Base-by-base conservation (phyloP, 352 stramenopile species). In the Phytophthora rubi region DNA sequence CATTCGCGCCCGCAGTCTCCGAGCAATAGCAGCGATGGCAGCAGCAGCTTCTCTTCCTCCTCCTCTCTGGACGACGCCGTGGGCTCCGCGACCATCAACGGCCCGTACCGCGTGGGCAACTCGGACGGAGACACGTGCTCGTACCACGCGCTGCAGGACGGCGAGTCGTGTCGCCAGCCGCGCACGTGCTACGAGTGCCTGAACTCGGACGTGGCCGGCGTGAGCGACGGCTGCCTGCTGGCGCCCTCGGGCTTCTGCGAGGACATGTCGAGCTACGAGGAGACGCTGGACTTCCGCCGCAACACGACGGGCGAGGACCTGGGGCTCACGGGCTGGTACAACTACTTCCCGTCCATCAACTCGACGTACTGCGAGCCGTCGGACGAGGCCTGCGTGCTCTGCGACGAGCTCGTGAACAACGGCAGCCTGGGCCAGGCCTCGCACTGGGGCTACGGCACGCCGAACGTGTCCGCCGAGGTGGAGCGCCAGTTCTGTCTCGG, bases 161-260 rank as follows among this genome's bases (percentile, higher is more conserved):
- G 62, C n/a, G 59, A 67, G 44, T 75, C 53, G 5, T 94, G 86
- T 53, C 84, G 81, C 9, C 64, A 89, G 60, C 82, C 86, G 35
- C 82, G 86, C 44, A 81, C 73, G 0, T 93, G 86, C 59, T 89
- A 85, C 61, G 84, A 92, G 73, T 94, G 86, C 71, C 70, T 94
- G 30, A 92, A 92, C 65, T 59, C 66, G 44, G 60, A 70, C 30
- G 59, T 91, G 6, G 45, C 62, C 6, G 67, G 67, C 1, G 75
- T 79, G 30, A 66, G 21, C 7, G 59, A 42, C n/a, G 82, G 81
- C 60, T 94, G 86, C 59, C 65, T 92, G 52, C 64, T 94, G 28
- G 80, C 75, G 2, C 76, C 82, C 0, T 76, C 75, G 28, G 86
- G 86, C 44, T 83, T 84, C 28, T 94, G 86, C 49, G 74, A 88